These are phyloP conservation scores for Microcyclospora tardicrescens DNA, from an alignment of 2,329 filamentous ascomycete species.

Conservation along the genomic window DNA sequence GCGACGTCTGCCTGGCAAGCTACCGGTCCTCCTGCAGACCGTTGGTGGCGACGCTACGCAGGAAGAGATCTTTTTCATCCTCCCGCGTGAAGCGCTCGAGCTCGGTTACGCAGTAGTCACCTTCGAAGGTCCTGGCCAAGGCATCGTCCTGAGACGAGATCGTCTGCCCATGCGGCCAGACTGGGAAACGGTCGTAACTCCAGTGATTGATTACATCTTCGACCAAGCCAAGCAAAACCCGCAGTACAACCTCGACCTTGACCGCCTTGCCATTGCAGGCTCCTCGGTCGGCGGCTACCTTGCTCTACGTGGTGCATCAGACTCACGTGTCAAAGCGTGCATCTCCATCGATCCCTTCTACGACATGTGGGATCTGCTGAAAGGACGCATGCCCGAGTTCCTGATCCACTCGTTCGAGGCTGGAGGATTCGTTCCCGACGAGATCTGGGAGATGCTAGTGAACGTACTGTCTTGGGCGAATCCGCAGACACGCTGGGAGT, in stretches of 20 bases:
- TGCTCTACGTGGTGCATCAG: conserved; percentile 30
- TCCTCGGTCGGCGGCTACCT: conserved; percentile 35
- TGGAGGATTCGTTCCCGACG: neutral
- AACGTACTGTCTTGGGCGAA: neutral
- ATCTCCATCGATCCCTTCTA: conserved; percentile 28
- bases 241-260: conserved; percentile 24
- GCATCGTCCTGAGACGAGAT: conserved; percentile 20
- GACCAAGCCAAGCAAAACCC: neutral
- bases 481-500: neutral
- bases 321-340: conserved; percentile 33
- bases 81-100: neutral
- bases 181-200: conserved; percentile 16
- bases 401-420: neutral
- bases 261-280: conserved; percentile 26
- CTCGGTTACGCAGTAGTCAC: conserved; percentile 32
- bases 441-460: neutral
- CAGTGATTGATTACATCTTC: conserved; percentile 14
- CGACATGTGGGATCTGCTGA: conserved; percentile 22
- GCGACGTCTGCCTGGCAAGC: neutral
- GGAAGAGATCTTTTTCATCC: neutral
- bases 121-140: conserved; percentile 37
- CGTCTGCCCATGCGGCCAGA: conserved; percentile 14
- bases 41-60: neutral
- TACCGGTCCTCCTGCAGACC: neutral
- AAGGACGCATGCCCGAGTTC: neutral